Evolutionary conservation across 129 eudicot genomes (phyloP).

Genomic region (Flaveria brownii): DNA sequence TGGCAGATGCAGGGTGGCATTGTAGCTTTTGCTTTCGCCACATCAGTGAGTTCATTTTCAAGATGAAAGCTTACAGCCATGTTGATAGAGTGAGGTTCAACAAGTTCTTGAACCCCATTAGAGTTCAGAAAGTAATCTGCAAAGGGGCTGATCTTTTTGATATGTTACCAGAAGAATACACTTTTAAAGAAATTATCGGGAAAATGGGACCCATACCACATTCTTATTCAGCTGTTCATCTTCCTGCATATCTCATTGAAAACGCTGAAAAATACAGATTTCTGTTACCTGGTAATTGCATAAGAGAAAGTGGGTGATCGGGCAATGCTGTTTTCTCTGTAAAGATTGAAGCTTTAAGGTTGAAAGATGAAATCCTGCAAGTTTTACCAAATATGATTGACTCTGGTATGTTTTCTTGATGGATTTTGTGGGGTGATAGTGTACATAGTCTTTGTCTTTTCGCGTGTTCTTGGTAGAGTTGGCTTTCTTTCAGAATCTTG

Average conservation of each 20-base stretch:
- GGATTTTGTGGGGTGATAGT: conserved; percentile 45
- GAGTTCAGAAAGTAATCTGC: conserved; percentile 82
- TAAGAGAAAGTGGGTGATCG: conserved; percentile 68
- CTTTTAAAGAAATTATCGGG: conserved; percentile 77
- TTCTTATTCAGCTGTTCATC: conserved; percentile 90
- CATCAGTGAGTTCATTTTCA: conserved; percentile 76
- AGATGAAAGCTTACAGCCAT: conserved; percentile 96
- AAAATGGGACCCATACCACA: conserved; percentile 95
- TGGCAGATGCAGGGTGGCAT: conserved; percentile 98
- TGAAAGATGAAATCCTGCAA: conserved; percentile 24
- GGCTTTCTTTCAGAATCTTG: conserved; percentile 38
- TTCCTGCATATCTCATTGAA: conserved; percentile 71
- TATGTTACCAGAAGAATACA: conserved; percentile 93
- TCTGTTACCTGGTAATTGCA: conserved; percentile 86
- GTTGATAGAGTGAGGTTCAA: conserved; percentile 77
- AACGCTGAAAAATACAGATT: conserved; percentile 69
- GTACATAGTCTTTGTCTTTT: conserved; percentile 41
- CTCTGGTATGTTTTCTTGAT: conserved; percentile 46
- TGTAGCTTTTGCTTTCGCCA: conserved; percentile 95
- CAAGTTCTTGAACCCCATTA: conserved; percentile 67
- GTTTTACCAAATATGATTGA: conserved; percentile 30
- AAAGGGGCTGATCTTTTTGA: conserved; percentile 85
- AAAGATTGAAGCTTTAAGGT: conserved; percentile 42
- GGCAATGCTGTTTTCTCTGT: conserved; percentile 24
- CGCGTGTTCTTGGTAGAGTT: conserved; percentile 35